Conservation (phyloP, 352 stramenopile species). For the Pythium rishiriense region DNA sequence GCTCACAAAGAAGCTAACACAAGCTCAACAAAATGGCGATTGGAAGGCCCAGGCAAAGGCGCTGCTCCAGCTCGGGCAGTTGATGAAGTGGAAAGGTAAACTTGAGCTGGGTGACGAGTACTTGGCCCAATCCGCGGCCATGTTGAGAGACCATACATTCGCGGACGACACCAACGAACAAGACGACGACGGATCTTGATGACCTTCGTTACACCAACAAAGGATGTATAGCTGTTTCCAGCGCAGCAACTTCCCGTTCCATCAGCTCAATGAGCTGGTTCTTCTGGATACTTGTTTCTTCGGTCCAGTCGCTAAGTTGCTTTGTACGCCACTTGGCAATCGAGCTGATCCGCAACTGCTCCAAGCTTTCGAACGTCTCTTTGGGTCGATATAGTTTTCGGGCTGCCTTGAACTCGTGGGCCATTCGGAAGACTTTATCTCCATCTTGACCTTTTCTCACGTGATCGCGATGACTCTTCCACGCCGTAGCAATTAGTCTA, state of each 20-base stretch:
- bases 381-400: constrained; percentile 18
- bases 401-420: constrained; percentile 14
- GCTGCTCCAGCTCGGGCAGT: constrained; percentile 66
- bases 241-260: constrained; percentile 9
- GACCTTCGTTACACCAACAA: background rate
- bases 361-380: constrained; percentile 23
- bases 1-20: constrained; percentile 49
- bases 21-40: constrained; percentile 40
- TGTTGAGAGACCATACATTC: constrained; percentile 62
- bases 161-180: constrained; percentile 30
- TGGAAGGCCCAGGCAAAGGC: constrained; percentile 69
- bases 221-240: constrained; percentile 15
- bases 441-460: background rate
- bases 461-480: constrained; percentile 18
- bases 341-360: constrained; percentile 16
- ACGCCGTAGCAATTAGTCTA: constrained; percentile 42
- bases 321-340: constrained; percentile 24
- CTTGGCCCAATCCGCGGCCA: constrained; percentile 50
- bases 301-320: constrained; percentile 18
- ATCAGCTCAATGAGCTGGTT: constrained; percentile 11
- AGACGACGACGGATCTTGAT: constrained; percentile 3
- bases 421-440: constrained; percentile 13
- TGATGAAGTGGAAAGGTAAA: constrained; percentile 75
- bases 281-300: constrained; percentile 8
- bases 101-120: constrained; percentile 47